Evolutionary conservation across 495 filamentous ascomycete genomes (phyloP), one percentile per base, ranked within the genome.

Genomic region (Bacidia rubella): DNA sequence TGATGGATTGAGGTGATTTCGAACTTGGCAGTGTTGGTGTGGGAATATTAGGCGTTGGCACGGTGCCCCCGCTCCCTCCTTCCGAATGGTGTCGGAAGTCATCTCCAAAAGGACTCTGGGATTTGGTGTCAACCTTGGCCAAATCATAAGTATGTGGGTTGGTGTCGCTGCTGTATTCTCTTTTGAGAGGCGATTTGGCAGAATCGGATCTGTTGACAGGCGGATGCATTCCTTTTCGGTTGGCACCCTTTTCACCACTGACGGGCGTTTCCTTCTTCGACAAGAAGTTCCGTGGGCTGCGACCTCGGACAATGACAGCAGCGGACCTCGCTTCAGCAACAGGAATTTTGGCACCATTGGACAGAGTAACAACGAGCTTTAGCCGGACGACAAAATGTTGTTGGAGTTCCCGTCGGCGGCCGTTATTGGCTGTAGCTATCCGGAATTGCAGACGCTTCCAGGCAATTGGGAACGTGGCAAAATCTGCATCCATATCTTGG

Each of bases 371-470:
- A 40, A 85, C 70, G 23, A 89, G 79, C 62, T 83, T 83, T 57
- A 89, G 71, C 42, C 83, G 77, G 48, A 87, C 73, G 24, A 86
- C 79, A 60, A 89, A 89, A 65, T 89, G 85, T 57, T 89, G 85
- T 60, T 89, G 85, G 24, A 89, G 73, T 62, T 87, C 85, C 69
- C 86, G 84, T 43, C 85, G 70, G 51, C 85, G 79, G 11, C 83
- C 83, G 53, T 87, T 87, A 63, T 87, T 87, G 21, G 89, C 89
- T 5, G 89, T 95, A 2, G 89, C 89, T 44, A 90, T 86, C 51
- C 90, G 85, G 61, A 95, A 95, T 63, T 95, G 89, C 49, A 95
- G 68, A 19, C 89, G 74, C 66, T 93, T 94, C 88, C 88, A 95
- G 17, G 85, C 79, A 39, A 94, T 82, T 2, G 86, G 85, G 59